Evolutionary conservation across 2,329 filamentous ascomycete species (phyloP).

Genomic region (Bipolaris oryzae): DNA sequence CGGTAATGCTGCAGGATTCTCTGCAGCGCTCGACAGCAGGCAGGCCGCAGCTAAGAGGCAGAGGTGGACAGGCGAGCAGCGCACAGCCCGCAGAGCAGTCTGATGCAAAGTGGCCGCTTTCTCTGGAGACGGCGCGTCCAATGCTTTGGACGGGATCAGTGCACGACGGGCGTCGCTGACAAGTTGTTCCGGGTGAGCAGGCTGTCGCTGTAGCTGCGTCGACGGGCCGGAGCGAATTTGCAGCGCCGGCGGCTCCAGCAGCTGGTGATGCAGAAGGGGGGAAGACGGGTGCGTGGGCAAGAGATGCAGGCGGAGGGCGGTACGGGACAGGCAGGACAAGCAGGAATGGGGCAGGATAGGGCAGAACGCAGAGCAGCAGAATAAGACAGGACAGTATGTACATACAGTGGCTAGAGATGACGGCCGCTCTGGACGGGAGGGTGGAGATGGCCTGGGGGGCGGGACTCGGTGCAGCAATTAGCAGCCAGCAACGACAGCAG

Average conservation of each 20-base stretch:
- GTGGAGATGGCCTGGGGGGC: conserved; percentile 44
- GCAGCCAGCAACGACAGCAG: no score
- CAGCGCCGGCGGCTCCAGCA: conserved; percentile 34
- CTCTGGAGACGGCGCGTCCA: conserved; percentile 35
- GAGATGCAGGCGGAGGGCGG: conserved; percentile 24
- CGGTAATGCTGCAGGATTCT: conserved; percentile 47
- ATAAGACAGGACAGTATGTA: no score
- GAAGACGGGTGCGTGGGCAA: conserved; percentile 21
- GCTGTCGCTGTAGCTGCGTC: conserved; percentile 37
- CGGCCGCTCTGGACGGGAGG: conserved; percentile 24
- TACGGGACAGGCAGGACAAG: not conserved
- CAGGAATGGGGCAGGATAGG: not conserved
- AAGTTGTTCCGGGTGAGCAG: conserved; percentile 21
- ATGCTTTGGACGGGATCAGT: conserved; percentile 32
- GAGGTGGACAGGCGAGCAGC: conserved; percentile 46
- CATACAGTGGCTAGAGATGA: conserved; percentile 31
- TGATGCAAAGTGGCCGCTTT: conserved; percentile 31
- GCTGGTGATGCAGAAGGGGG: conserved; percentile 22
- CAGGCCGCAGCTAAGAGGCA: conserved; percentile 50
- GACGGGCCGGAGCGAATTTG: conserved; percentile 46
- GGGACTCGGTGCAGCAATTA: conserved; percentile 20
- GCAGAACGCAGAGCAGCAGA: no score
- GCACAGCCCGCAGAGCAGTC: conserved; percentile 44
- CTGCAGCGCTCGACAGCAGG: conserved; percentile 47
- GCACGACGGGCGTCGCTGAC: conserved; percentile 35